Base-by-base conservation (phyloP, 371 early-diverging fungal genomes). In the Saksenaea oblongispora region DNA sequence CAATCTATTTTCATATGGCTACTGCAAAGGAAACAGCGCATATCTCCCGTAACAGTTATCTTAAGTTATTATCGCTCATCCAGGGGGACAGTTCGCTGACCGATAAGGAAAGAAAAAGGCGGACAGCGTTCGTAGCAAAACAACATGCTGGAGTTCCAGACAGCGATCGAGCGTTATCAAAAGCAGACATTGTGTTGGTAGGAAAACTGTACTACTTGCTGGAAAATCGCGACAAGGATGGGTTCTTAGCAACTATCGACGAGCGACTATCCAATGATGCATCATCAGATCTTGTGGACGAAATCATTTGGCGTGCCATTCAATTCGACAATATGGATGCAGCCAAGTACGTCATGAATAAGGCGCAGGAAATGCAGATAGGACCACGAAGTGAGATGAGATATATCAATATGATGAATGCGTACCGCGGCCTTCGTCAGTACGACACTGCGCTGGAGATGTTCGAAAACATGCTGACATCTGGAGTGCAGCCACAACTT, bases 391-490 rank as follows among this genome's bases (percentile, higher is more conserved):
- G 66, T 42, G 79, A 75, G 24, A 37, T 57, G 31, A 67, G 70
- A 0, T 74, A 72, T 64, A 58, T 67, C 7, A 72, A 72, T 47
- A 27, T 80, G 37, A 77, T 77, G 63, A 57, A 70, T 26, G 71
- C 69, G 2, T 72, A 70, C 36, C 35, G 70, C 36, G 31, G 60
- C 26, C 64, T 62, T 13, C 61, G 59, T 22, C 63, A 69, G 5
- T 65, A 72, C 47, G 42, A 54, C 5, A 74, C 67, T 14, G 81
- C 82, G 1, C 64, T 83, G 9, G 64, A 59, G 36, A 14, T 80
- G 9, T 74, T 86, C 57, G 78, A 78, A 27, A 61, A 74, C 8
- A 64, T 84, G 67, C 63, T 82, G 41, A 56, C 66, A 34, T 73
- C 67, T 14, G 66, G 62, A 1, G 56, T 70, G 15, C 65, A 65